phyloP scores from a whole-genome alignment of 305 asterid species.

The Solanum chacoense region DNA sequence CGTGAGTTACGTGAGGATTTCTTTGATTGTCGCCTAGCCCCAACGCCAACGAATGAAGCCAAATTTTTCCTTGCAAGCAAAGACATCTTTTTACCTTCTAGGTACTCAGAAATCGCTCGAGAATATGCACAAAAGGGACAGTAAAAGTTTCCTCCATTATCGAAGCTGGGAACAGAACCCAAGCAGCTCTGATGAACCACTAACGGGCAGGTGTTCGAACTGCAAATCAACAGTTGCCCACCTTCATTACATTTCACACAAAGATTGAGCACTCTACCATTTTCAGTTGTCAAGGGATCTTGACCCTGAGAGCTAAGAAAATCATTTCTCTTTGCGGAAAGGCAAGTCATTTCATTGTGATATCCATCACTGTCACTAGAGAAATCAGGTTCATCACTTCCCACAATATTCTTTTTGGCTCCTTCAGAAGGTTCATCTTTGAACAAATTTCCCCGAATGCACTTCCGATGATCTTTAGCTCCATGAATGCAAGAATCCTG shows the following conservation, averaged over 20 bases:
- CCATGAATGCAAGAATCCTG: neutral
- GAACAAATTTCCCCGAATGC: constrained; percentile 9
- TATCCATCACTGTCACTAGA: constrained; percentile 27
- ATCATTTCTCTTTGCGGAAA: constrained; percentile 34
- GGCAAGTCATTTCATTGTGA: constrained; percentile 33
- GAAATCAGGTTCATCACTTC: constrained; percentile 8
- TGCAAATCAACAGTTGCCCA: constrained; percentile 47
- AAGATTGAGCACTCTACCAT: constrained; percentile 24
- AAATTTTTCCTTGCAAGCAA: constrained; percentile 51
- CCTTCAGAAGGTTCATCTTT: constrained; percentile 9
- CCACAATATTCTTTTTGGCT: constrained; percentile 14
- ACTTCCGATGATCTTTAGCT: constrained; percentile 7
- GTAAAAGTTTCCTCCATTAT: constrained; percentile 34
- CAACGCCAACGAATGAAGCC: constrained; percentile 32
- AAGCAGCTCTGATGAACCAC: constrained; percentile 54
- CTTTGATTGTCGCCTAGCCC: constrained; percentile 10
- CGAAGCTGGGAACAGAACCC: constrained; percentile 35
- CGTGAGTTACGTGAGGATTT: constrained; percentile 13
- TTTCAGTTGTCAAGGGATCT: constrained; percentile 39
- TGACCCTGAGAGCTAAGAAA: constrained; percentile 53
- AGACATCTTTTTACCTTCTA: constrained; percentile 33
- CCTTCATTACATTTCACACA: constrained; percentile 54
- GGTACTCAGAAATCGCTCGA: constrained; percentile 33
- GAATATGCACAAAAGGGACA: constrained; percentile 86
- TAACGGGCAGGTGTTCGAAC: constrained; percentile 42